Base-by-base conservation (phyloP, 2,329 filamentous ascomycete species). In the Claviceps digitariae region DNA sequence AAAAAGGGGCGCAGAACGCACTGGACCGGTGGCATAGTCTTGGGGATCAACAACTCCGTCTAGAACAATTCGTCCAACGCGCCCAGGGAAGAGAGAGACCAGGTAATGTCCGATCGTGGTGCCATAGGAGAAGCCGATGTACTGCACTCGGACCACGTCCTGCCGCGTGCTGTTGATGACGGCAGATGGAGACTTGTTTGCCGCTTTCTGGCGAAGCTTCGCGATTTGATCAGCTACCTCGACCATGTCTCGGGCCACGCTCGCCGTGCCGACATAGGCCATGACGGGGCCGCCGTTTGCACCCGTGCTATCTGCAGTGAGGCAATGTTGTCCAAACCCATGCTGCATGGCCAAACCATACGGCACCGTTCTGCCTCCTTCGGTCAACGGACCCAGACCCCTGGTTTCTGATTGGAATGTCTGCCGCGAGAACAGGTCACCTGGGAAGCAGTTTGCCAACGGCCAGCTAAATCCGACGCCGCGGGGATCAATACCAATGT, bases 61-160 rank as follows among this genome's bases (percentile, higher is more conserved):
- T 2, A 69, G 57, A 3, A 73, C 63, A 55, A 74, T 63, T 27
- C 69, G 64, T 0, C 62, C 67, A 2, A 73, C 59, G 1, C 61
- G 56, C 3, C 57, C 58, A 9, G 62, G 62, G 29, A 57, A 63
- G 55, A 63, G 62, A 3, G 61, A 63, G 0, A 57, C 55, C 31
- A 63, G 60, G 0, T 55, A 59, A 45, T 61, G 60, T 0, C 61
- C 62, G 1, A 63, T 49, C 1, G 59, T 15, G 5, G 59, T 62
- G 10, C 61, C 59, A 10, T 76, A 76, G n/a, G 69, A 73, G 50
- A 74, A 66, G 0, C 73, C 72, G 66, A 71, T 72, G 56, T 73
- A 76, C 56, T 69, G 69, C 31, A 74, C 55, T 10, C 62, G 56
- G n/a, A 60, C 51, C n/a, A 36, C 46, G 10, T 50, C 23, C 4